These are phyloP conservation scores for Cyamopsis tetragonoloba DNA, from an alignment of 306 rosid species.

Conservation along the genomic window DNA sequence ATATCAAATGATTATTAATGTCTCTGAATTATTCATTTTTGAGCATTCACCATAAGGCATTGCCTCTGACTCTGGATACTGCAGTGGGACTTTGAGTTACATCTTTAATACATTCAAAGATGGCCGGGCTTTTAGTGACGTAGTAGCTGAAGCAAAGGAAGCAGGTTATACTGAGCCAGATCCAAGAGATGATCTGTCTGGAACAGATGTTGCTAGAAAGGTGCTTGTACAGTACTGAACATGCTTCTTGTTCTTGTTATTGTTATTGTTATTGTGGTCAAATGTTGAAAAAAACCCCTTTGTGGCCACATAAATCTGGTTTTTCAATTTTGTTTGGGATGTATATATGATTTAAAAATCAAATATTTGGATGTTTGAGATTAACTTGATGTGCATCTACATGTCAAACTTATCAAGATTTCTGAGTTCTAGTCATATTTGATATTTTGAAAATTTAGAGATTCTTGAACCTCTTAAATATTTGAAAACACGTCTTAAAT, in stretches of 20 bases:
- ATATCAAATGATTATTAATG: conserved; percentile 8
- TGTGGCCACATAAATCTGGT: background rate
- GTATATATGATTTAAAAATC: conserved; percentile 3
- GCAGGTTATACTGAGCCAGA: conserved; percentile 99
- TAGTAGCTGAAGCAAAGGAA: conserved; percentile 85
- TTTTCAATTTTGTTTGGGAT: conserved; percentile 9
- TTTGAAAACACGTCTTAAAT: background rate
- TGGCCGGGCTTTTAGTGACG: conserved; percentile 73
- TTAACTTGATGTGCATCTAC: background rate
- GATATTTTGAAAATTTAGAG: background rate
- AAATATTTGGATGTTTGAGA: conserved; percentile 1
- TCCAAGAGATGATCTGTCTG: conserved; percentile 95
- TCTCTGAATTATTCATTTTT: conserved; percentile 9
- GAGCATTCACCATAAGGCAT: background rate
- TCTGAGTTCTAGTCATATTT: background rate
- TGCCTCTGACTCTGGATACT: conserved; percentile 37
- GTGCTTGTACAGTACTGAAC: conserved; percentile 34
- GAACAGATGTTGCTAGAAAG: conserved; percentile 98
- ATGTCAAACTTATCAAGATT: background rate
- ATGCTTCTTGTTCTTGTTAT: too few relatives aligned
- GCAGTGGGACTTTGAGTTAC: conserved; percentile 99
- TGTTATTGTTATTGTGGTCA: too few relatives aligned
- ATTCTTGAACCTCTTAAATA: background rate
- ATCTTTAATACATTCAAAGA: conserved; percentile 83
- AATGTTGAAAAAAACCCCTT: conserved; percentile 3